Base-by-base conservation (phyloP, 345 rosid species). In the Raphanus sativus region DNA sequence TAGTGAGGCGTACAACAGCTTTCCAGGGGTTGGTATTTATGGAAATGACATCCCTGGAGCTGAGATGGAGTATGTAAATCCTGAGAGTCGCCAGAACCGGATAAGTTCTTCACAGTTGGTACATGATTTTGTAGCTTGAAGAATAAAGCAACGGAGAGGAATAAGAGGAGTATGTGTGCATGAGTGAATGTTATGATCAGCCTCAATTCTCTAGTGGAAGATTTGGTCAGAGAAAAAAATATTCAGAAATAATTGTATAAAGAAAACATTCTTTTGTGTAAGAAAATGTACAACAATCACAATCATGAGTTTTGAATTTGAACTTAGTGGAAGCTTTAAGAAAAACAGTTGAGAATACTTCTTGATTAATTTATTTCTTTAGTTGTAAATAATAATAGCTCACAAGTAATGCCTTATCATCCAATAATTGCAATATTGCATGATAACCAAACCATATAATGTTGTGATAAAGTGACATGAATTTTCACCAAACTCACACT, bases 91-190 rank as follows among this genome's bases (percentile, higher is more conserved):
- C 81, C 92, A 91, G 76, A 84, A 87, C 74, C 83, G 87, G 85
- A 86, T 88, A 81, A 75, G 80, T 68, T 86, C 96, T 52, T 80
- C 94, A 50, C 93, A 91, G 62, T 64, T 90, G 69, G 84, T 91
- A 61, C 98, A 91, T 76, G 98, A 91, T 89, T 93, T 91, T 78
- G 98, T 96, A 79, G 81, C 65, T 78, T 78, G 74, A 78, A 34
- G 74, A 34, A 26, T 48, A 73, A 60, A 65, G 55, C 77, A 71
- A 48, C 8, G 69, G 24, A 73, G 65, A 32, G 32, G 64, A 77
- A 54, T 79, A 80, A 62, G 48, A 40, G 48, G 42, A 33, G 1
- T 64, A 63, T 29, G n/a, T 56, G 73, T 81, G 54, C 48, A 40
- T 9, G 70, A 65, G 68, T 67, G 79, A n/a, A 42, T 75, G 76